Evolutionary conservation across 805 yeast species (phyloP), one percentile per base, ranked within the genome.

Genomic region (Hermanozyma aechmeae): DNA sequence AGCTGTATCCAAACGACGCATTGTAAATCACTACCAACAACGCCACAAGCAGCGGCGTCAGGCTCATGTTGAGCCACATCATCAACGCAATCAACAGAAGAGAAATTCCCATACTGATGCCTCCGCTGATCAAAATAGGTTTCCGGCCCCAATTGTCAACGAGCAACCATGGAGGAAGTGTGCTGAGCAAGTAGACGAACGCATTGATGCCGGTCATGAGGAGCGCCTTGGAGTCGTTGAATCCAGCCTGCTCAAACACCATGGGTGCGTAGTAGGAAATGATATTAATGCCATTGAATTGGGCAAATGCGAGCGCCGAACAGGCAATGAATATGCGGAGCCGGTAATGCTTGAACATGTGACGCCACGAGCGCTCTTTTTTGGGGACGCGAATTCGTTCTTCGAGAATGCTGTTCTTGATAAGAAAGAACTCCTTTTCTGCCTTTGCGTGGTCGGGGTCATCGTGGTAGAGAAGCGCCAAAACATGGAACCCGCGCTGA

Each of bases 211-310:
- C 69, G 3, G 69, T 61, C 67, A 63, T 61, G 14, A 63, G 39
- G 23, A 63, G 45, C 1, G 68, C 68, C 29, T 55, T 50, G 22
- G 62, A 48, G 35, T 61, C 55, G 35, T 49, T 59, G 44, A 61
- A 62, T 7, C 69, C 69, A 1, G 69, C 69, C 18, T 57, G 50
- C 33, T 62, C 65, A 39, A 68, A 72, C 27, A 73, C 70, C 44
- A 69, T 58, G 4, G 76, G 75, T 0, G 79, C 76, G 38, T 73
- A 74, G 43, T 71, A 73, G 1, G 73, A 62, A 23, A 74, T 68
- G 30, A 73, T 60, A 42, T 74, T 74, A 39, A 73, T 73, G 14
- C 80, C 80, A 33, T 63, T 63, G 33, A 63, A 57, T 35, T 63
- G 69, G 13, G 69, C 68, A 48, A 61, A 61, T 8, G 57, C 63